A percentile compares a stretch with the other conserved stretches of the same genome.
phyloP scores from a whole-genome alignment of 2,329 filamentous ascomycete species.

The Pestalotiopsis fici region DNA sequence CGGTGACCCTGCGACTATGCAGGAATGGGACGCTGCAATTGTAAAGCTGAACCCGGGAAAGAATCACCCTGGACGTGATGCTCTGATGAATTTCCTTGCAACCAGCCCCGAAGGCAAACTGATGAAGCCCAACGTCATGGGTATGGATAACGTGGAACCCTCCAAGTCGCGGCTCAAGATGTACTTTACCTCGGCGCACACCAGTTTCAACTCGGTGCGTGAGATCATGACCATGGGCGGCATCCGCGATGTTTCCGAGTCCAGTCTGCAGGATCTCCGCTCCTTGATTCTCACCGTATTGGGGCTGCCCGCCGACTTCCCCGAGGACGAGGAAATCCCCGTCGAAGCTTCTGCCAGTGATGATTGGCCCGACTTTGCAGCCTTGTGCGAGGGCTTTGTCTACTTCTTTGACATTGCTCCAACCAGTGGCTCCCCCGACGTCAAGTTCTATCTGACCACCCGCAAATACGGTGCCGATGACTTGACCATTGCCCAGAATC shows the following conservation, averaged over 20 bases:
- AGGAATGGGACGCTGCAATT: not conserved
- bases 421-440: conserved; percentile 14
- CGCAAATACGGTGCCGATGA: conserved; percentile 19
- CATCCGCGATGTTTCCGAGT: no score
- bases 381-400: not conserved
- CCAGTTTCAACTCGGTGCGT: conserved; percentile 13
- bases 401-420: conserved; percentile 17
- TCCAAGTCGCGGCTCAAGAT: conserved; percentile 11
- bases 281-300: conserved; percentile 11
- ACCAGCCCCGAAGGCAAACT: conserved; percentile 8
- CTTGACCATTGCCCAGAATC: conserved; percentile 9
- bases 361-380: conserved; percentile 8
- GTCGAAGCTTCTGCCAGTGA: no score
- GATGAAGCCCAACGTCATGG: conserved; percentile 12
- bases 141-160: conserved; percentile 9
- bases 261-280: no score
- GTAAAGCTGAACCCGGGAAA: not conserved
- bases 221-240: conserved; percentile 16
- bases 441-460: conserved; percentile 22
- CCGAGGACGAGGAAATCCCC: conserved; percentile 10
- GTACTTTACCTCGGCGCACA: conserved; percentile 11
- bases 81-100: conserved; percentile 1
- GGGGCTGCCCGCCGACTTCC: conserved; percentile 10
- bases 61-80: not conserved
- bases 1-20: not conserved